Percentiles rank a stretch among this genome's conserved stretches.
Conservation (phyloP, 2,329 filamentous ascomycete genomes). For the Aspergillus viridinutans region DNA sequence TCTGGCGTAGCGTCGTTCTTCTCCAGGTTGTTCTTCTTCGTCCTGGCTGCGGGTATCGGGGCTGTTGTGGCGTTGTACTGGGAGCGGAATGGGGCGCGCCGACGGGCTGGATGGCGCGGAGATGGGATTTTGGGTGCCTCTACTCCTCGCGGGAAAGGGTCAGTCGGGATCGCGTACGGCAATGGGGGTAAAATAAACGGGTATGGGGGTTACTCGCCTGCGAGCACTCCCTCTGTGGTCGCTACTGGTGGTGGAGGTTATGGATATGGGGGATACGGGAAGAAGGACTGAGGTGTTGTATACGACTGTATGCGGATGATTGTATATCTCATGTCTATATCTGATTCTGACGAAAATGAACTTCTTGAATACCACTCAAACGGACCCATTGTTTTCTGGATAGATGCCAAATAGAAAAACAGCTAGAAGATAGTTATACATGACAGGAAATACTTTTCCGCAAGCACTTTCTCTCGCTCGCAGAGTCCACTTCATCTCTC, state of each 20-base stretch:
- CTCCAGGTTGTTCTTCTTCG: conserved; percentile 32
- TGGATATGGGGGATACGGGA: conserved; percentile 40
- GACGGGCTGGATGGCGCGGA: conserved; percentile 33
- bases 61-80: conserved; percentile 35
- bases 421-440: conserved; percentile 11
- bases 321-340: conserved; percentile 10
- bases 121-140: conserved; percentile 47
- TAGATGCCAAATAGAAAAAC: conserved; percentile 14
- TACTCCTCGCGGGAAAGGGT: conserved; percentile 42
- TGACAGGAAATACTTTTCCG: not conserved
- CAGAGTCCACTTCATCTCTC: not conserved
- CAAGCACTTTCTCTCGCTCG: too few species aligned
- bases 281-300: conserved; percentile 35
- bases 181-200: conserved; percentile 50
- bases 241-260: conserved; percentile 20
- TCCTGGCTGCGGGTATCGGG: conserved; percentile 33
- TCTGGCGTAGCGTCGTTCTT: conserved; percentile 19
- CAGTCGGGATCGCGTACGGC: conserved; percentile 52
- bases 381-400: not conserved
- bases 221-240: conserved; percentile 24
- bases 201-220: conserved; percentile 53
- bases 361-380: not conserved
- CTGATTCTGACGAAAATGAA: not conserved
- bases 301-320: not conserved
- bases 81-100: conserved; percentile 27